These are phyloP conservation scores for Cadophora luteo-olivacea DNA, from an alignment of 2,329 filamentous ascomycete species.

Conservation along the genomic window DNA sequence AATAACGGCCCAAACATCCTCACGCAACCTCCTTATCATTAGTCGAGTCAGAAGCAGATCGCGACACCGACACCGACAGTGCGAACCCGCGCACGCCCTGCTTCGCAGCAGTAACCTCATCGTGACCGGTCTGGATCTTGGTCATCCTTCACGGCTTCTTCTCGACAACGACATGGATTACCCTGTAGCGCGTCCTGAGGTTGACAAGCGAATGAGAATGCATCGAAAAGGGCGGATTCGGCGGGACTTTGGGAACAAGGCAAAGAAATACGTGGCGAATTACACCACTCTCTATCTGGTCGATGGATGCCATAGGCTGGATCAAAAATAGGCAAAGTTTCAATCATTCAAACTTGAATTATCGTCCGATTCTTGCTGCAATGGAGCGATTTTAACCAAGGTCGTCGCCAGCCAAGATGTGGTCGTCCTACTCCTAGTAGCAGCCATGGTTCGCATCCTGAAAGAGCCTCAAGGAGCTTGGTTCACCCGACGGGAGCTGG, in stretches of 20 bases:
- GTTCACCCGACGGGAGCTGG: neutral
- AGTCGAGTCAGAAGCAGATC: neutral
- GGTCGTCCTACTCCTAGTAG: neutral
- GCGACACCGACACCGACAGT: neutral
- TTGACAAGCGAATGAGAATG: neutral
- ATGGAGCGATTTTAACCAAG: neutral
- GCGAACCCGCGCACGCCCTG: neutral
- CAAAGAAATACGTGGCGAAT: neutral
- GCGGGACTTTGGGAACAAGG: neutral
- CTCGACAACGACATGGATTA: neutral
- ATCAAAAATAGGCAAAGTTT: neutral
- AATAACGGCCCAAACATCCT: neutral
- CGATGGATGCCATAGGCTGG: neutral
- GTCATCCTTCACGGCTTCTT: neutral
- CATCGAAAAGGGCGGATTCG: conserved; percentile 1
- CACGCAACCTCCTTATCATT: neutral
- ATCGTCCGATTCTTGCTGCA: neutral
- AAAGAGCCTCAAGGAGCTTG: neutral
- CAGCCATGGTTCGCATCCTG: conserved; percentile 8
- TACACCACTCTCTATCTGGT: neutral
- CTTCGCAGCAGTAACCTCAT: neutral
- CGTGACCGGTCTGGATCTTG: neutral
- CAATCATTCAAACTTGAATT: neutral
- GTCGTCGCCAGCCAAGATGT: neutral
- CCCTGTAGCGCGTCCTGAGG: neutral